A percentile compares a stretch with the other conserved stretches of the same genome.
These are phyloP conservation scores for Gracilaria domingensis DNA, from an alignment of 23 red algal species.

Conservation along the genomic window DNA sequence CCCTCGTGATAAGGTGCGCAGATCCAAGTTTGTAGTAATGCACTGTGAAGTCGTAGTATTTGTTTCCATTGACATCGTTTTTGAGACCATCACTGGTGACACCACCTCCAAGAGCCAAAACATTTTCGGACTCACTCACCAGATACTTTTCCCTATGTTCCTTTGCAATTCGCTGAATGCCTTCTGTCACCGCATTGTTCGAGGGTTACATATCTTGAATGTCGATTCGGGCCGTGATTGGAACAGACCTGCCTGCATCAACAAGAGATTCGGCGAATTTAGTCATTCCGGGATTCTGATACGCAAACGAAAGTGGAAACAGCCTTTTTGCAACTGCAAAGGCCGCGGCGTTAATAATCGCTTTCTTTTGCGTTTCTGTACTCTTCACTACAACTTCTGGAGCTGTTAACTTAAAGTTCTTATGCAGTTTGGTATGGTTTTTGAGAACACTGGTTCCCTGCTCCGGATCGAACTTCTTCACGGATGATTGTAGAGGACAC, in stretches of 20 bases:
- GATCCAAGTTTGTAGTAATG: neutral
- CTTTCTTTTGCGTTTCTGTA: neutral
- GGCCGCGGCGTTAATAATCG: constrained; percentile 13
- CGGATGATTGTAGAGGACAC: neutral
- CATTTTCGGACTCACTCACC: neutral
- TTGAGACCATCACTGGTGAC: constrained; percentile 8
- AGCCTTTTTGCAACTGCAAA: neutral
- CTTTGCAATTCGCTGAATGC: neutral
- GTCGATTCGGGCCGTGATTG: neutral
- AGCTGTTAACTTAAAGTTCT: neutral
- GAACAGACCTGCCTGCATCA: neutral
- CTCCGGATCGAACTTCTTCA: neutral
- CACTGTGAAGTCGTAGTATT: neutral
- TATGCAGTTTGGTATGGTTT: constrained; percentile 9
- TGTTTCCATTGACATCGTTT: neutral
- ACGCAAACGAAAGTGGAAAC: constrained; percentile 10
- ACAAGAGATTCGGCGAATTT: neutral
- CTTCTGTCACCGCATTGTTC: neutral
- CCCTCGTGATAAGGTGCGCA: neutral
- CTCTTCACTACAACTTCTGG: neutral
- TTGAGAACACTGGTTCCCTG: neutral
- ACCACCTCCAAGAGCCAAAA: constrained; percentile 3
- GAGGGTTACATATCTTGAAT: neutral
- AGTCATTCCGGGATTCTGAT: neutral
- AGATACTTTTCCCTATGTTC: neutral